phyloP scores from a whole-genome alignment of 768 basidiomycete genomes.

The Lyophyllum atratum region DNA sequence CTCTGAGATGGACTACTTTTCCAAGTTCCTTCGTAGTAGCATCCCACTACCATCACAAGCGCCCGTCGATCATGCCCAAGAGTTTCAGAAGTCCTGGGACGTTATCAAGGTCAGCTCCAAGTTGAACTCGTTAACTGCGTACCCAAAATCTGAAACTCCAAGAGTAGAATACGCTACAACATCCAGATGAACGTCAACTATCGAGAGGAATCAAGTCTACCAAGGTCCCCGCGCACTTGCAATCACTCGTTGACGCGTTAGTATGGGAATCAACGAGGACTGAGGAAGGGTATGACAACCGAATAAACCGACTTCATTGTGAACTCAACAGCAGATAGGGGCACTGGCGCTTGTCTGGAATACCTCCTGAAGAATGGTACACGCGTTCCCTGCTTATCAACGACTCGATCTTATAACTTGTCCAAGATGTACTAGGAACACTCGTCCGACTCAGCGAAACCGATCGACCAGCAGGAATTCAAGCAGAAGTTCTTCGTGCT shows the following conservation, averaged over 20 bases:
- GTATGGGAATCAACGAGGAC: slow-evolving; percentile 82
- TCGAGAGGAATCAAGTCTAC: slow-evolving; percentile 80
- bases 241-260: slow-evolving; percentile 81
- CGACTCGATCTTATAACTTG: slow-evolving; percentile 44
- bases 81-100: slow-evolving; percentile 79
- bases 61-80: slow-evolving; percentile 64
- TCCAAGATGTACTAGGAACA: slow-evolving; percentile 74
- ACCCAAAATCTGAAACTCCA: slow-evolving; percentile 10
- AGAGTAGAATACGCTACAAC: slow-evolving; percentile 72
- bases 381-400: slow-evolving; percentile 74
- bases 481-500: slow-evolving; percentile 83
- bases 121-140: not conserved
- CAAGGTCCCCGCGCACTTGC: slow-evolving; percentile 73
- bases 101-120: slow-evolving; percentile 58
- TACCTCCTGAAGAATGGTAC: slow-evolving; percentile 83
- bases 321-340: slow-evolving; percentile 43
- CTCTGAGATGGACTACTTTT: slow-evolving; percentile 76
- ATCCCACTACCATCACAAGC: slow-evolving; percentile 48
- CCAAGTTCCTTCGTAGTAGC: slow-evolving; percentile 66
- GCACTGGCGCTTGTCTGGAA: slow-evolving; percentile 87
- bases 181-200: slow-evolving; percentile 90
- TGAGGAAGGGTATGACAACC: slow-evolving; percentile 78
- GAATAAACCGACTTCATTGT: slow-evolving; percentile 4
- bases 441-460: slow-evolving; percentile 85
- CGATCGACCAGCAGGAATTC: slow-evolving; percentile 88